Conservation (phyloP, 306 rosid species). For the Aeschynomene evenia region DNA sequence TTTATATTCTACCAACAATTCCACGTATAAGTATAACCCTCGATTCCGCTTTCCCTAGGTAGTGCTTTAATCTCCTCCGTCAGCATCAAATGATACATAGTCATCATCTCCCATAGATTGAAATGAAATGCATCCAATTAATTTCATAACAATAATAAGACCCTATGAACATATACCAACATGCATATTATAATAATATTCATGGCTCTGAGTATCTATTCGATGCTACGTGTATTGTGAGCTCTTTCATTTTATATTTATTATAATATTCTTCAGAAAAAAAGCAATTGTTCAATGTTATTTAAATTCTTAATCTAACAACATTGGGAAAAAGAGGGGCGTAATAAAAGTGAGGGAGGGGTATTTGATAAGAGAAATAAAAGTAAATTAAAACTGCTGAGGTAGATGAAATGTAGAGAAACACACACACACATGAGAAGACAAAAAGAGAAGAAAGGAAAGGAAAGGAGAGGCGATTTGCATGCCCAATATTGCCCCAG, state of each 20-base stretch:
- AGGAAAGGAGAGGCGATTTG: neutral
- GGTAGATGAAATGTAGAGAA: neutral
- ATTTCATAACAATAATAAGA: no score
- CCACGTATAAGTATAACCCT: constrained; percentile 6
- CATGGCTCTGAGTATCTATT: no score
- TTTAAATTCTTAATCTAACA: no score
- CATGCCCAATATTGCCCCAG: neutral
- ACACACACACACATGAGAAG: neutral
- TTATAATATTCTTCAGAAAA: no score
- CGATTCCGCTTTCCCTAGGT: neutral
- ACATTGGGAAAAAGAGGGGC: neutral
- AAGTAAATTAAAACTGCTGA: neutral
- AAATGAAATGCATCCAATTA: neutral
- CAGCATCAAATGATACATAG: no score
- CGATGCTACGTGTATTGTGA: neutral
- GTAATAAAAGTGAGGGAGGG: neutral
- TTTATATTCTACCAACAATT: neutral
- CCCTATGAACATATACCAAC: no score
- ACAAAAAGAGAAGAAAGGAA: neutral
- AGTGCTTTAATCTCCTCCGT: no score
- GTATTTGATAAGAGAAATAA: no score
- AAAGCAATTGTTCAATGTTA: neutral
- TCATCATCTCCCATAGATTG: neutral
- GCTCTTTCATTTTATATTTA: no score
- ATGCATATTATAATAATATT: no score